phyloP scores from a whole-genome alignment of 371 early-diverging fungal genomes.

The Conidiobolus incongruus region DNA sequence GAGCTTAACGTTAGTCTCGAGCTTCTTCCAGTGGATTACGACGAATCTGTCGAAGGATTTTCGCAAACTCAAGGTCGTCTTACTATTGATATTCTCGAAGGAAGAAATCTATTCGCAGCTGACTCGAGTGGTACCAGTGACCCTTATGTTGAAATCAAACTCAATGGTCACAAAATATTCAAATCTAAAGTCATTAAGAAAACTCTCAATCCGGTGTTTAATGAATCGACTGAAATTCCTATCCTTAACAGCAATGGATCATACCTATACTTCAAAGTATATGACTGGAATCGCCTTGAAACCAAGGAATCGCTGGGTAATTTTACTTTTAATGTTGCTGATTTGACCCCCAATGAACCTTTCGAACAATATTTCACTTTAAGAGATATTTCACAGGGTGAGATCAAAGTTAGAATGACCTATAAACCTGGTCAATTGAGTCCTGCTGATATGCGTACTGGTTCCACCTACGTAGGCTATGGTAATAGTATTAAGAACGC shows the following conservation, averaged over 20 bases:
- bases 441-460: too few species aligned
- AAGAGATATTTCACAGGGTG: too few species aligned
- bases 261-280: not conserved
- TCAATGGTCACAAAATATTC: conserved; percentile 53
- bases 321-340: not conserved
- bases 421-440: too few species aligned
- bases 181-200: conserved; percentile 57
- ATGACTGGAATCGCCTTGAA: conserved; percentile 3
- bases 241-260: not conserved
- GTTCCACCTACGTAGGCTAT: too few species aligned
- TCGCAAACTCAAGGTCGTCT: conserved; percentile 10
- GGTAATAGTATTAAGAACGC: too few species aligned
- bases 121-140: conserved; percentile 45
- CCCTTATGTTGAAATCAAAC: conserved; percentile 48
- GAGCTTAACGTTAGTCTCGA: too few species aligned
- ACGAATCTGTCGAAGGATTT: too few species aligned
- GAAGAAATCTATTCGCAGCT: conserved; percentile 24
- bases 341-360: not conserved
- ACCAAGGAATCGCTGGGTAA: not conserved
- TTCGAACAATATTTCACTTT: too few species aligned
- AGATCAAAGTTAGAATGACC: too few species aligned
- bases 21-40: too few species aligned
- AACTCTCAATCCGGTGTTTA: conserved; percentile 63
- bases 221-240: conserved; percentile 14
- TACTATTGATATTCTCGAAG: conserved; percentile 19